A percentile compares a stretch with the other conserved stretches of the same genome.
These are phyloP conservation scores for Citrus australasica DNA, from an alignment of 345 rosid species.

Conservation along the genomic window DNA sequence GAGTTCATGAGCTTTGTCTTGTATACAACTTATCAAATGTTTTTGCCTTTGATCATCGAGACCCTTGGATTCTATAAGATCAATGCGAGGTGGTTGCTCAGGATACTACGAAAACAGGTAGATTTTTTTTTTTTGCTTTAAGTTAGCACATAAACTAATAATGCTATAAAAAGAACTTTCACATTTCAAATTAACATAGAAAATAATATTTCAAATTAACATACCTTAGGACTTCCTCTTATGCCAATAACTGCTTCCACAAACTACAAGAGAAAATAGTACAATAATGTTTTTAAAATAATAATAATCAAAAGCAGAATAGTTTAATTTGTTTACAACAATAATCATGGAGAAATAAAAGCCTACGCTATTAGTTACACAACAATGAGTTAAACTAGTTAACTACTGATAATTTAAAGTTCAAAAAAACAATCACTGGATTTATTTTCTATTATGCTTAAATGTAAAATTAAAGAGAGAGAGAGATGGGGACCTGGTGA, in stretches of 20 bases:
- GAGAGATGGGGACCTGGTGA: constrained; percentile 51
- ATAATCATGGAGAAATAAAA: neutral
- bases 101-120: constrained; percentile 50
- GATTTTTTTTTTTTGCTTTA: neutral
- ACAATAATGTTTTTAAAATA: too few species aligned
- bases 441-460: neutral
- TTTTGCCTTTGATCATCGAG: constrained; percentile 74
- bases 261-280: constrained; percentile 46
- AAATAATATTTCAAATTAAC: neutral
- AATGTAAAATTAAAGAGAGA: neutral
- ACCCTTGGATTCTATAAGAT: constrained; percentile 76
- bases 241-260: constrained; percentile 78
- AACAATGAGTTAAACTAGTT: neutral
- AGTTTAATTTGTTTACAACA: neutral
- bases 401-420: neutral
- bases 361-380: neutral
- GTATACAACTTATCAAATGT: constrained; percentile 44
- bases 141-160: constrained; percentile 1
- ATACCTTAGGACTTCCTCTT: constrained; percentile 57
- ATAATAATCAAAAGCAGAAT: neutral
- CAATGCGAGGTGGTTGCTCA: constrained; percentile 57
- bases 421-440: neutral
- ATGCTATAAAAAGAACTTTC: neutral
- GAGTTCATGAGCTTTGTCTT: constrained; percentile 56
- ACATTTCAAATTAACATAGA: neutral